Percentiles rank a stretch among this genome's conserved stretches.
phyloP scores from a whole-genome alignment of 1,284 basidiomycete genomes.

The Irpex sp. region DNA sequence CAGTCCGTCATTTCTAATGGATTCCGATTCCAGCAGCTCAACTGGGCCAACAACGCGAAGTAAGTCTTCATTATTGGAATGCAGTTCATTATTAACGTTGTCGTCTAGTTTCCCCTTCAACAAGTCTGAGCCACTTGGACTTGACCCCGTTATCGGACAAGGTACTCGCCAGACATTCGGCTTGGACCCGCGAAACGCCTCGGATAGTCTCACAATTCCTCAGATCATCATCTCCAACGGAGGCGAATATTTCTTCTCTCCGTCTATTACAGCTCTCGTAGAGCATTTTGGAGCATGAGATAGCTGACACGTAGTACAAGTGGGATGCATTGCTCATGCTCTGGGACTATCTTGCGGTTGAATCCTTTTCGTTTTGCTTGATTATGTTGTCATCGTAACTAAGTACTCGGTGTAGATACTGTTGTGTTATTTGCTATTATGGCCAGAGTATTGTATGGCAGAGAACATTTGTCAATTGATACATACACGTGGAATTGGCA shows the following conservation, averaged over 20 bases:
- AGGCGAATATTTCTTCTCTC: conserved; percentile 19
- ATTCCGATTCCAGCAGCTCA: conserved; percentile 1
- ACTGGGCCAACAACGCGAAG: background rate
- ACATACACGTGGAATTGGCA: too few species aligned
- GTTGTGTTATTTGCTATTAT: too few species aligned
- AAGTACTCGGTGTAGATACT: too few species aligned
- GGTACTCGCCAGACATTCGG: background rate
- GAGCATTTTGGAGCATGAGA: too few species aligned
- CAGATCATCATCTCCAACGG: conserved; percentile 16
- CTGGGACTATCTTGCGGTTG: too few species aligned
- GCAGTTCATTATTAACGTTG: background rate
- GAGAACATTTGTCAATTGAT: too few species aligned
- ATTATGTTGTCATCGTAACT: too few species aligned
- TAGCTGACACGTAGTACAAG: too few species aligned
- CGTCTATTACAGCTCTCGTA: conserved; percentile 6
- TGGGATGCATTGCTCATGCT: too few species aligned
- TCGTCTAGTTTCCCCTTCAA: background rate
- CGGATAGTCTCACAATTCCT: background rate
- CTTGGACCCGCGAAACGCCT: background rate
- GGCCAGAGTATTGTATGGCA: too few species aligned
- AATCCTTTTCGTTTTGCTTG: too few species aligned
- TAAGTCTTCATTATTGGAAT: background rate
- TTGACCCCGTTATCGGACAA: conserved; percentile 1
- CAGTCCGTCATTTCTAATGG: conserved; percentile 6
- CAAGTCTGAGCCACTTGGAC: background rate